These are phyloP conservation scores for Bolboschoenoplectus hybrid DNA, from an alignment of 202 grass and related monocot species.

Conservation along the genomic window DNA sequence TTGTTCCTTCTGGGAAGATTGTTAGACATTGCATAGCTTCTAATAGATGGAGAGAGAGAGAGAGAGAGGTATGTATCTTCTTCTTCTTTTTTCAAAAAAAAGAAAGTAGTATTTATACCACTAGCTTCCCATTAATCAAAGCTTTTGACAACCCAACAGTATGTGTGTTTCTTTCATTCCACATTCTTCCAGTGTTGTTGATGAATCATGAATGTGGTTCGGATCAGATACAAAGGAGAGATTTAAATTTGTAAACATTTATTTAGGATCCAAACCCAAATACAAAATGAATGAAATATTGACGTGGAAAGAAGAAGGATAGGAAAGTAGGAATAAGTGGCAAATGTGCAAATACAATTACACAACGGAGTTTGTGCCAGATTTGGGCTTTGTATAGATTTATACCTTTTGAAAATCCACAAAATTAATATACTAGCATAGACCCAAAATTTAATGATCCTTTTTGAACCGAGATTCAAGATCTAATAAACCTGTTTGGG, in stretches of 20 bases:
- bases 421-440: not conserved
- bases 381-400: not conserved
- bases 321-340: no score
- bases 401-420: not conserved
- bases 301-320: no score
- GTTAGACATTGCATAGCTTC: not conserved
- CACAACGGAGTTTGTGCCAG: not conserved
- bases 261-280: no score
- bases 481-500: not conserved
- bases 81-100: no score
- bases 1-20: not conserved
- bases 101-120: no score
- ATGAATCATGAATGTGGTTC: not conserved
- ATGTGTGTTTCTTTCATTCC: not conserved
- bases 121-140: no score
- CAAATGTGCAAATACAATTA: not conserved
- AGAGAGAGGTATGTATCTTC: not conserved
- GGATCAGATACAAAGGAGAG: not conserved
- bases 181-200: not conserved
- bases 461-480: not conserved
- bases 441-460: not conserved
- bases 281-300: no score
- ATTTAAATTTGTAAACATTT: not conserved
- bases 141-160: no score
- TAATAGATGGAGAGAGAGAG: not conserved